phyloP scores from a whole-genome alignment of 2,329 filamentous ascomycete species.

The Epichloe coenophiala region DNA sequence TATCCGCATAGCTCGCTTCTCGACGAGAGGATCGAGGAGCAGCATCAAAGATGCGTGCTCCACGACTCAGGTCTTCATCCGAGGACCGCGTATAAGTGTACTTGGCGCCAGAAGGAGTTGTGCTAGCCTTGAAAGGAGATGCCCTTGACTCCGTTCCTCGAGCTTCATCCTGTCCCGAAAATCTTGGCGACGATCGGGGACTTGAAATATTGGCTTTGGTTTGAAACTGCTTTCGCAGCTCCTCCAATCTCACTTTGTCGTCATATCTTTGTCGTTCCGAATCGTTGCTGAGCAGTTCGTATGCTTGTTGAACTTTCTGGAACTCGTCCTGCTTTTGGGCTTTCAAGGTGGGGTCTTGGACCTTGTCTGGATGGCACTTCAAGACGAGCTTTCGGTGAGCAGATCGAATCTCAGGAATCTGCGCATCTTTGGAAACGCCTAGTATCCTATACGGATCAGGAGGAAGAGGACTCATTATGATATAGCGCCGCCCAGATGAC shows the following conservation, averaged over 20 bases:
- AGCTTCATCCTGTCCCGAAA: slow-evolving; percentile 12
- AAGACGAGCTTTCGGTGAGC: slow-evolving; percentile 78
- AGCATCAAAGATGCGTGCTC: slow-evolving; percentile 30
- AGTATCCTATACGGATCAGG: slow-evolving; percentile 71
- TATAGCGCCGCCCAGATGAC: not conserved
- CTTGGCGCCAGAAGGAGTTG: slow-evolving; percentile 19
- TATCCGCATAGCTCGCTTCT: slow-evolving; percentile 33
- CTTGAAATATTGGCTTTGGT: slow-evolving; percentile 30
- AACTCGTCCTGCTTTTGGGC: slow-evolving; percentile 74
- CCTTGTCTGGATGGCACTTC: slow-evolving; percentile 84
- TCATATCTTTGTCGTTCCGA: slow-evolving; percentile 63
- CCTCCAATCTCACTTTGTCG: slow-evolving; percentile 53
- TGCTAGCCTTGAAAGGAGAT: slow-evolving; percentile 25
- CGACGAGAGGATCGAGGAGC: slow-evolving; percentile 26
- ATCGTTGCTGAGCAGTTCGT: slow-evolving; percentile 78
- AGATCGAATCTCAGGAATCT: slow-evolving; percentile 57
- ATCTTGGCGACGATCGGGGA: slow-evolving; percentile 26
- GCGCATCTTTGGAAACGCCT: slow-evolving; percentile 59
- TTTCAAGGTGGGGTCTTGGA: slow-evolving; percentile 65
- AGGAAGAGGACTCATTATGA: slow-evolving; percentile 35
- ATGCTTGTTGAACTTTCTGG: slow-evolving; percentile 83
- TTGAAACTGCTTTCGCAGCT: slow-evolving; percentile 43
- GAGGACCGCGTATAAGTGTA: slow-evolving; percentile 28
- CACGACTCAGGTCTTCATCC: slow-evolving; percentile 31
- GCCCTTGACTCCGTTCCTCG: slow-evolving; percentile 15